These are phyloP conservation scores for Phytophthora pseudosyringae DNA, from an alignment of 352 stramenopile species.

Conservation along the genomic window DNA sequence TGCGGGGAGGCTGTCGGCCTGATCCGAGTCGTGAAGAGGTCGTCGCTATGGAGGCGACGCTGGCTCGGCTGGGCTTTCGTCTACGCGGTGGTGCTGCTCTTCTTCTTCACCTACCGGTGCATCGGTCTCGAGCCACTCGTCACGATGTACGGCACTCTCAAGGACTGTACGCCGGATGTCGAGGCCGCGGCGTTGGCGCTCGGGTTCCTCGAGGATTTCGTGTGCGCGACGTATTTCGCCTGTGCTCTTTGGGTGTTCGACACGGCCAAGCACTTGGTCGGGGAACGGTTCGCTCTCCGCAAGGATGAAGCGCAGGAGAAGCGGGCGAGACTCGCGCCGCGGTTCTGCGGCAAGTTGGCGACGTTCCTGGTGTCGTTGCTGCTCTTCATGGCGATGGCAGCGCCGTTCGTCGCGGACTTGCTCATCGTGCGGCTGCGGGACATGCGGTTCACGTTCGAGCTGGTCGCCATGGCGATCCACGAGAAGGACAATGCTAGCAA, in stretches of 20 bases:
- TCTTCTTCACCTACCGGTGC: slow-evolving; percentile 44
- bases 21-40: slow-evolving; percentile 4
- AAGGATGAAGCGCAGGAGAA: too few relatives aligned
- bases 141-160: neutral
- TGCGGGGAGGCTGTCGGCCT: neutral
- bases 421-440: slow-evolving; percentile 43
- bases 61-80: slow-evolving; percentile 52
- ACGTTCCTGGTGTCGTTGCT: slow-evolving; percentile 41
- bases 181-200: slow-evolving; percentile 27
- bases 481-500: slow-evolving; percentile 38
- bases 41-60: slow-evolving; percentile 11
- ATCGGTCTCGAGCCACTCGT: slow-evolving; percentile 17
- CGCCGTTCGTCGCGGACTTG: slow-evolving; percentile 42
- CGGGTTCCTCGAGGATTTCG: slow-evolving; percentile 52
- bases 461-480: slow-evolving; percentile 45
- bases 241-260: slow-evolving; percentile 13
- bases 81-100: slow-evolving; percentile 33
- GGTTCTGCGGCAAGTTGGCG: slow-evolving; percentile 21
- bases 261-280: slow-evolving; percentile 6
- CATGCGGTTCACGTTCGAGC: slow-evolving; percentile 57
- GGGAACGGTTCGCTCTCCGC: neutral
- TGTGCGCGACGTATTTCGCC: slow-evolving; percentile 34
- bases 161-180: slow-evolving; percentile 29
- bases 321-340: neutral
- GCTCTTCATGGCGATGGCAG: slow-evolving; percentile 33